phyloP scores from a whole-genome alignment of 2,329 filamentous ascomycete species.

The Ophiostoma populinum region DNA sequence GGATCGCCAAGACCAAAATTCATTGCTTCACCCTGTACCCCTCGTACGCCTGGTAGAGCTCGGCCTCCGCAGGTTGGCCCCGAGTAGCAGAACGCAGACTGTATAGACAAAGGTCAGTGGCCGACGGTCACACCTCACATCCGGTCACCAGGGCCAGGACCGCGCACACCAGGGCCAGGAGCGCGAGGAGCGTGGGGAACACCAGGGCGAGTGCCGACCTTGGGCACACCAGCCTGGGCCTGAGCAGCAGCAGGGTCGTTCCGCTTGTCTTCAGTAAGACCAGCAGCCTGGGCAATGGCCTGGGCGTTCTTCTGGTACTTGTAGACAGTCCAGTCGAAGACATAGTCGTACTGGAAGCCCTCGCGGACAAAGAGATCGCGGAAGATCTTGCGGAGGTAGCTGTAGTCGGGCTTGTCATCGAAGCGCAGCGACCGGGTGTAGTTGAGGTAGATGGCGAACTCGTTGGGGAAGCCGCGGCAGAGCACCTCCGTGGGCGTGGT shows the following conservation, averaged over 20 bases:
- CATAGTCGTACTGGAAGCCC: conserved; percentile 99
- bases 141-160: conserved; percentile 69
- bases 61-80: conserved; percentile 32
- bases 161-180: conserved; percentile 66
- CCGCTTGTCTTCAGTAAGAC: conserved; percentile 66
- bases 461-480: conserved; percentile 96
- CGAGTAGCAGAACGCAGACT: conserved; percentile 69
- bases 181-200: conserved; percentile 35
- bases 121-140: conserved; percentile 72
- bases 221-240: conserved; percentile 20
- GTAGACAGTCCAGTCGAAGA: conserved; percentile 99
- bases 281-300: conserved; percentile 70
- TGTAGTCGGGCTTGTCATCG: conserved; percentile 99
- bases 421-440: conserved; percentile 97
- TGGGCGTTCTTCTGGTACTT: conserved; percentile 99
- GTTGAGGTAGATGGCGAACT: conserved; percentile 99
- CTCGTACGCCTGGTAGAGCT: too few species aligned
- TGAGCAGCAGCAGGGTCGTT: conserved; percentile 47
- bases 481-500: conserved; percentile 96
- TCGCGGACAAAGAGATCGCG: conserved; percentile 96
- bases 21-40: too few species aligned
- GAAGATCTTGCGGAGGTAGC: conserved; percentile 99
- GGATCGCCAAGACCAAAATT: too few species aligned
- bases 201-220: conserved; percentile 47
- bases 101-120: conserved; percentile 13